Base-by-base conservation (phyloP, 257 asterid species). In the Ajuga chamaepitys region DNA sequence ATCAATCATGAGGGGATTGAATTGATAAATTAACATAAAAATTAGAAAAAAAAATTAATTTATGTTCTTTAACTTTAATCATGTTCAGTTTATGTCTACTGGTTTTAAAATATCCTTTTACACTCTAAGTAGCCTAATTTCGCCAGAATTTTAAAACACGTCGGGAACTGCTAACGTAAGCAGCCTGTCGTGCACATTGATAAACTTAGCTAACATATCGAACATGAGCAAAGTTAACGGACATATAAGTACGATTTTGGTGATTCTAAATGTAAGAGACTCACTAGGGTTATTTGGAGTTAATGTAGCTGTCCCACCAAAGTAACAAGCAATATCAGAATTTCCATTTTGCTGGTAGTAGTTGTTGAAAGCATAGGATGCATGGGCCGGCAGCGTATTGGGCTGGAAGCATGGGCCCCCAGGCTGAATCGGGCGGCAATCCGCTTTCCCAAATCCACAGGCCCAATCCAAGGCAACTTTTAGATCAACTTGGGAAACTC, bases 381-480 rank as follows among this genome's bases (percentile, higher is more conserved):
- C 95, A 68, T 90, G 97, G 10, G 92, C 70, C 1, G 74, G 30
- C 20, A 91, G 79, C 0, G 85, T 75, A 50, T 86, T 22, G 46
- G 97, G 97, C 67, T 82, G 70, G 40, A 84, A 88, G 48, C 97
- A 91, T n/a, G 79, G 84, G n/a, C 97, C 97, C 3, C 81, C 86
- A 0, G 71, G 13, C 57, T 72, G 91, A 66, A 91, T 91, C 11
- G 91, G 83, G 1, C 74, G 32, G 32, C 96, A 88, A 57, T 91
- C 83, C 0, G 89, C 83, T 56, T 40, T 66, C 0, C 96, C 96
- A 3, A 48, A 25, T 0, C 97, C 95, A 38, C 97, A 91, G 0
- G 95, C 97, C 97, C 95, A 91, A 72, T 91, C 93, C 74, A 91
- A 60, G 1, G 97, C 96, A 0, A 68, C 64, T 78, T 91, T 86